Conservation (phyloP, 768 basidiomycete genomes). For the Lenzites betulinus region DNA sequence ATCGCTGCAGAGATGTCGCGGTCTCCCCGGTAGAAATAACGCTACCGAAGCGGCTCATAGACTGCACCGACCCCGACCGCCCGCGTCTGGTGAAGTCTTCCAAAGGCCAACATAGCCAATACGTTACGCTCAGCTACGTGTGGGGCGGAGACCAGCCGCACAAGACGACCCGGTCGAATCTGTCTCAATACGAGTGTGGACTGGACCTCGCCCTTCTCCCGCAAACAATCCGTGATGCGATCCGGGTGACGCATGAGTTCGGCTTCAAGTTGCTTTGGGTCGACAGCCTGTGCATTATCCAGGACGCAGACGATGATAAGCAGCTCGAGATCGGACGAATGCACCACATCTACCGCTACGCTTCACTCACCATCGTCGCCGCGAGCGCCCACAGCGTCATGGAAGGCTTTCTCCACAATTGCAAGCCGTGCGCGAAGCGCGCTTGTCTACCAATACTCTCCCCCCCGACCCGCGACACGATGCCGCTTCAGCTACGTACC, state of each 20-base stretch:
- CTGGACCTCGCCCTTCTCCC: conserved; percentile 8
- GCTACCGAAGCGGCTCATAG: conserved; percentile 12
- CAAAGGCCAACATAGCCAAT: background rate
- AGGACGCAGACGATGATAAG: conserved; percentile 11
- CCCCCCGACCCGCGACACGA: background rate
- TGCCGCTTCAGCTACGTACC: background rate
- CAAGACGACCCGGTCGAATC: conserved; percentile 1
- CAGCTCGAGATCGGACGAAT: conserved; percentile 4
- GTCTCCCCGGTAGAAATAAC: background rate
- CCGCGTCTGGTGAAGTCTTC: background rate
- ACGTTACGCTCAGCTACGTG: conserved; percentile 14
- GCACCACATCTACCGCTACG: conserved; percentile 3
- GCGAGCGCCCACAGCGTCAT: conserved; percentile 1
- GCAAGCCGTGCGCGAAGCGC: background rate
- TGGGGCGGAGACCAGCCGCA: conserved; percentile 4
- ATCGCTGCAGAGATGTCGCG: background rate
- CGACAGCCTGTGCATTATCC: conserved; percentile 17
- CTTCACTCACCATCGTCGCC: conserved; percentile 17
- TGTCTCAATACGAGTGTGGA: background rate
- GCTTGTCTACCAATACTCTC: conserved; percentile 10
- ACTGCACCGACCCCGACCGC: conserved; percentile 9
- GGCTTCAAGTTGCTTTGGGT: conserved; percentile 19
- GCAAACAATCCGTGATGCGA: conserved; percentile 14
- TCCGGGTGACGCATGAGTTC: background rate
- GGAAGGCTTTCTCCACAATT: conserved; percentile 13